Evolutionary conservation across 257 asterid species (phyloP), one percentile per base, ranked within the genome.

Genomic region (Fraxinus americana): DNA sequence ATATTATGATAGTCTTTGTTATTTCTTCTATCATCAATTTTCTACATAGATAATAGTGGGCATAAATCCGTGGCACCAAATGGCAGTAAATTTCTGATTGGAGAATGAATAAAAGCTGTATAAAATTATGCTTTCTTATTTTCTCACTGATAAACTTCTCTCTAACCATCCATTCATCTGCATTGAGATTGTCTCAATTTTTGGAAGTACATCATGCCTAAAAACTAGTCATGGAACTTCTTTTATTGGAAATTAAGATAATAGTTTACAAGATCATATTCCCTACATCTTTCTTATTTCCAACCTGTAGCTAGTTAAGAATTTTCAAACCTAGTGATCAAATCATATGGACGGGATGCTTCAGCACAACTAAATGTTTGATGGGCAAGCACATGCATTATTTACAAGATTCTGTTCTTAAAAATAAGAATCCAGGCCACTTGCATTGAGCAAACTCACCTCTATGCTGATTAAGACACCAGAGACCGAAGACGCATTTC

Each of bases 401-500:
- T 14, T 12, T 10, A 43, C 50, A 50, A 13, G 59, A 45, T 67
- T 21, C 14, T 25, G 75, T 36, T 45, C 45, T 73, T 12, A 23
- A 76, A 43, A 69, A 45, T 34, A 80, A 59, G 61, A 74, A 21
- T 30, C 52, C 59, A 66, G 54, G 71, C 75, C 68, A 80, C 54
- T 34, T 61, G 19, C 67, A 73, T 36, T 65, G 30, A 65, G 74
- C 70, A 43, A 77, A 84, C 89, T 82, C 78, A 92, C 98, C 94
- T 90, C 95, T 41, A 92, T 82, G 68, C 85, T 72, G 82, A 92
- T 87, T 77, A 92, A 52, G 81, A 94, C 89, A 82, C 97, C 97
- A 80, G 94, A 87, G 81, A 89, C 86, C 32, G 96, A 86, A 74
- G 92, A 71, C 27, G 90, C 81, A 73, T 90, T 92, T 30, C 77